phyloP scores from a whole-genome alignment of 257 asterid species.

The Hygrophila difformis region DNA sequence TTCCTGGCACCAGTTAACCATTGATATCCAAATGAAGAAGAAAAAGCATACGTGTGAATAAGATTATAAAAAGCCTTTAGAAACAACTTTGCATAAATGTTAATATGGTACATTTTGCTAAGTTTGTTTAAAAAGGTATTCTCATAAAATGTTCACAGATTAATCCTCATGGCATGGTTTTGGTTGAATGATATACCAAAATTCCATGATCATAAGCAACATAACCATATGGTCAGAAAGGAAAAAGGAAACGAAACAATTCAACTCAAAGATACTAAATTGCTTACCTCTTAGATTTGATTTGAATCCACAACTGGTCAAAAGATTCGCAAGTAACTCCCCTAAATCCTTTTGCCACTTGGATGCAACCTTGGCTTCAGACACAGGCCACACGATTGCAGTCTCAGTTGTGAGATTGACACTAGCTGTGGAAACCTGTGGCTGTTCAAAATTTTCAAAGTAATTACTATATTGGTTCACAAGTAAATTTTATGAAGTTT shows the following conservation, averaged over 20 bases:
- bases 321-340: slow-evolving; percentile 84
- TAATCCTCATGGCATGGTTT: neutral
- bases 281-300: slow-evolving; percentile 73
- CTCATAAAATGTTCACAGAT: no score
- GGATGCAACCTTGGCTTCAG: slow-evolving; percentile 69
- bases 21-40: neutral
- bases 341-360: slow-evolving; percentile 78
- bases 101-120: neutral
- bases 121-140: no score
- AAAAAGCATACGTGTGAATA: slow-evolving; percentile 2
- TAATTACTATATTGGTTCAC: no score
- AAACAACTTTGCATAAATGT: neutral
- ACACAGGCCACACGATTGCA: slow-evolving; percentile 80
- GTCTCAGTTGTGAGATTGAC: slow-evolving; percentile 94
- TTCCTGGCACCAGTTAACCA: no score
- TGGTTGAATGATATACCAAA: slow-evolving; percentile 1
- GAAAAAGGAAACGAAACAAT: slow-evolving; percentile 1
- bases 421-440: slow-evolving; percentile 80
- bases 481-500: no score
- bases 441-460: slow-evolving; percentile 33
- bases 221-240: slow-evolving; percentile 1
- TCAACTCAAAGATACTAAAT: slow-evolving; percentile 13
- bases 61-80: neutral
- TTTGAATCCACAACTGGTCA: slow-evolving; percentile 74
- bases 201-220: slow-evolving; percentile 10